These are phyloP conservation scores for Pisolithus marmoratus DNA, from an alignment of 768 basidiomycete genomes.

Conservation along the genomic window DNA sequence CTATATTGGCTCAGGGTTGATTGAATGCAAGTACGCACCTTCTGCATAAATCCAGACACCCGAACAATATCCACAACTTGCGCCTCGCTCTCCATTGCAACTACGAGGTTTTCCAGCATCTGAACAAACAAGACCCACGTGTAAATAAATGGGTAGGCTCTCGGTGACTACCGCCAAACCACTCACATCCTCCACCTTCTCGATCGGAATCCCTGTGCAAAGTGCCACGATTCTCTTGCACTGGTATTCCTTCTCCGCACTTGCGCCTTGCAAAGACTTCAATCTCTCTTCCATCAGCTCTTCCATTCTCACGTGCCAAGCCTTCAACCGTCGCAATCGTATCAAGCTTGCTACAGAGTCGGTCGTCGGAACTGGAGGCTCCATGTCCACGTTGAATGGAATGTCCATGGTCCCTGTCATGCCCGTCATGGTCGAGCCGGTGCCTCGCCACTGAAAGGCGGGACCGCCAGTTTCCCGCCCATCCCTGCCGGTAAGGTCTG, in stretches of 20 bases:
- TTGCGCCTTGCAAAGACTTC: slow-evolving; percentile 65
- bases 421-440: slow-evolving; percentile 59
- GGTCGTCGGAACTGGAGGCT: slow-evolving; percentile 60
- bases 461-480: slow-evolving; percentile 34
- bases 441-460: slow-evolving; percentile 68
- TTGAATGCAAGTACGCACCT: slow-evolving; percentile 40
- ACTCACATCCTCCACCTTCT: slow-evolving; percentile 87
- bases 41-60: slow-evolving; percentile 89
- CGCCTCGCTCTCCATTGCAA: slow-evolving; percentile 85
- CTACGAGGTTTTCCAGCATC: slow-evolving; percentile 81
- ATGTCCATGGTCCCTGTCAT: slow-evolving; percentile 62
- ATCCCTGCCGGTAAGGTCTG: slow-evolving; percentile 36
- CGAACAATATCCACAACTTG: slow-evolving; percentile 78
- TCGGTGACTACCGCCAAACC: slow-evolving; percentile 9
- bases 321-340: slow-evolving; percentile 65
- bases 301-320: slow-evolving; percentile 82
- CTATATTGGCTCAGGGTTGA: slow-evolving; percentile 15
- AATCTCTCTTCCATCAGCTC: slow-evolving; percentile 67
- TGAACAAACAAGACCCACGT: slow-evolving; percentile 26
- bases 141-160: slow-evolving; percentile 21
- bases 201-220: slow-evolving; percentile 80
- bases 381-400: slow-evolving; percentile 57
- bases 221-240: slow-evolving; percentile 89
- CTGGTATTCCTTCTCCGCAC: slow-evolving; percentile 85
- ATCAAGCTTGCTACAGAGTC: slow-evolving; percentile 60